Evolutionary conservation across 768 basidiomycete genomes (phyloP), one percentile per base, ranked within the genome.

Genomic region (Cyclocybe cylindracea): DNA sequence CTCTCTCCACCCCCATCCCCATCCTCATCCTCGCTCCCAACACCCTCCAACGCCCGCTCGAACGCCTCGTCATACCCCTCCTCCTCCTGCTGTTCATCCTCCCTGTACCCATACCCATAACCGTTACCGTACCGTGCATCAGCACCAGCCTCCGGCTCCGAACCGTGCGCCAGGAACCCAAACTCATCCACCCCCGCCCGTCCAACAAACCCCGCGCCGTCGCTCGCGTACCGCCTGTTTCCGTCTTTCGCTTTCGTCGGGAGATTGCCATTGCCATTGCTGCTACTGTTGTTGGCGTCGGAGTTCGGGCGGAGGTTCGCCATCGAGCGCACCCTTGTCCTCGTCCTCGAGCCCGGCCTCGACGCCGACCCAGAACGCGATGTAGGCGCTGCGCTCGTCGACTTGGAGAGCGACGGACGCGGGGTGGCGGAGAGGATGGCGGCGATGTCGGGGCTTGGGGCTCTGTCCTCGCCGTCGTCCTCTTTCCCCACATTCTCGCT

Each of bases 361-460:
- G 19, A 4, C 14, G 46, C 39, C 9, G 32, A 40, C 16, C 29
- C 13, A 14, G 16, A 38, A 31, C 3, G 16, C 37, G 24, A 50
- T 50, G 31, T 34, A n/a, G 4, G 43, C 31, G 29, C 38, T 33
- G 48, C 1, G 8, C 32, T 29, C 29, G 33, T 3, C 18, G 54
- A 45, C 35, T 55, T 41, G 10, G 43, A n/a, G 13, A 57, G 41
- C 16, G 67, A 66, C 9, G 67, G 70, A 10, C 71, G 70, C 0
- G 72, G 73, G 3, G 73, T 76, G 10, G 57, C 59, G 3, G 71
- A 69, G 33, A 77, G 66, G 16, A 78, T 76, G 6, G 72, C 60
- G 5, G 61, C 53, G 49, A 78, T 67, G 42, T 78, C 76, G 1
- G 77, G 76, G 37, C 65, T 65, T 5, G 59, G 37, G 2, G 62